Evolutionary conservation across 1,139 yeast species (phyloP).

Genomic region (Blastobotrys petasosporus): DNA sequence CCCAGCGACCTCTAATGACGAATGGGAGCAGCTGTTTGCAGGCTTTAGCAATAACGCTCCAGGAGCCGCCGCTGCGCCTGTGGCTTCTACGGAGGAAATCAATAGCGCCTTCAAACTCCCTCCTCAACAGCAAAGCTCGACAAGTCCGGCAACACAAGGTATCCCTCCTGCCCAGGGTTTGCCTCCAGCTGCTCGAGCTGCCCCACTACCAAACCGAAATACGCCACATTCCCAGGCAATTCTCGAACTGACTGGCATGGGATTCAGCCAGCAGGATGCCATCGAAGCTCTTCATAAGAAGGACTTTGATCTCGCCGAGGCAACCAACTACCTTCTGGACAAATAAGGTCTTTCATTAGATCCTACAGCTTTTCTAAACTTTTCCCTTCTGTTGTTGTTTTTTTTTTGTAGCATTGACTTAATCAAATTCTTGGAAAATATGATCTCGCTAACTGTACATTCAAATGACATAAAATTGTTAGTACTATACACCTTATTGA

Average conservation of each 20-base stretch:
- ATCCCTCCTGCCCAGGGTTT: conserved; percentile 5
- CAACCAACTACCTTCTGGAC: conserved; percentile 77
- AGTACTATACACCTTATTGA: background rate
- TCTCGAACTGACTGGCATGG: conserved; percentile 84
- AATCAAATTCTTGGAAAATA: background rate
- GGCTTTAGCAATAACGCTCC: conserved; percentile 63
- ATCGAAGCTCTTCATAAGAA: conserved; percentile 60
- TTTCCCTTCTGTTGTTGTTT: too few relatives aligned
- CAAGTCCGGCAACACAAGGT: background rate
- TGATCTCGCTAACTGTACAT: too few relatives aligned
- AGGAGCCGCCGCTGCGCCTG: conserved; percentile 12
- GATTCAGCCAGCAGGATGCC: conserved; percentile 65
- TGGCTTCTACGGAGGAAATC: conserved; percentile 20
- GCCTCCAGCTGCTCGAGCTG: conserved; percentile 14
- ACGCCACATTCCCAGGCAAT: conserved; percentile 37
- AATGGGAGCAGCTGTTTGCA: conserved; percentile 92
- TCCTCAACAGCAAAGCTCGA: background rate
- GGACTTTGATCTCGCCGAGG: conserved; percentile 73
- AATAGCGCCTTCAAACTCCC: conserved; percentile 23
- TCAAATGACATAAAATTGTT: background rate
- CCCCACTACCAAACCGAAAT: conserved; percentile 16
- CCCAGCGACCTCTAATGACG: conserved; percentile 42
- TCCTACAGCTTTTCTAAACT: background rate
- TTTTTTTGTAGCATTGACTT: background rate
- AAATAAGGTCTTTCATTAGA: conserved; percentile 9